Evolutionary conservation across 179 eudicot species (phyloP), one percentile per base, ranked within the genome.

Genomic region (Pouteria campechiana): DNA sequence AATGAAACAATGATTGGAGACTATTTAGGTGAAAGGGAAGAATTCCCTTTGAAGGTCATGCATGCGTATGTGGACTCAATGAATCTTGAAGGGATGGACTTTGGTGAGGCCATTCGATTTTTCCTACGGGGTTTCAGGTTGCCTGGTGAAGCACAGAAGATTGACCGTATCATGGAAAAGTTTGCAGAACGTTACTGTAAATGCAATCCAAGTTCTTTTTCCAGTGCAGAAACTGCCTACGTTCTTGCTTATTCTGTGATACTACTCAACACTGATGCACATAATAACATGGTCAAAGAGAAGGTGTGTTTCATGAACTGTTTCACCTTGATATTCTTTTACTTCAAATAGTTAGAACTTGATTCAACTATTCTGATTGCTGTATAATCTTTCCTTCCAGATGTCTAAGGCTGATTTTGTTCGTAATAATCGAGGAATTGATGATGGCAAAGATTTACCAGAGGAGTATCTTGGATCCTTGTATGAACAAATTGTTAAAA

Each of bases 141-240:
- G 57, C 98, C 98, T 35, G 98, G 98, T 52, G 98, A 90, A 57
- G 96, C 98, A 43, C 96, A 86, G 57, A 90, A 90, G 73, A 90
- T 90, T 63, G 98, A 90, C 41, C 87, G 98, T 9, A 79, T 90
- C 28, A 90, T 90, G 96, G 98, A 90, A 44, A 90, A 90, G 61
- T 90, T 90, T 63, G 98, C 98, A 23, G 96, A 90, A 58, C 96
- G 94, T 50, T 90, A 76, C 58, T 90, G 96, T 61, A 90, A 76
- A 78, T 87, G 98, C 65, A 90, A 82, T 58, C 90, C 96, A 22
- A 67, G 55, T 60, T 72, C 96, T 8, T 90, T 90, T 58, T 69
- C 82, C 55, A 90, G 92, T 50, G 98, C 98, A 4, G 98, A 90
- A 50, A 87, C 96, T 46, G 98, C 98, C 42, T 90, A 90, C 61